Evolutionary conservation across 108 stramenopile species (phyloP).

Genomic region (Fistulifera pelliculosa): DNA sequence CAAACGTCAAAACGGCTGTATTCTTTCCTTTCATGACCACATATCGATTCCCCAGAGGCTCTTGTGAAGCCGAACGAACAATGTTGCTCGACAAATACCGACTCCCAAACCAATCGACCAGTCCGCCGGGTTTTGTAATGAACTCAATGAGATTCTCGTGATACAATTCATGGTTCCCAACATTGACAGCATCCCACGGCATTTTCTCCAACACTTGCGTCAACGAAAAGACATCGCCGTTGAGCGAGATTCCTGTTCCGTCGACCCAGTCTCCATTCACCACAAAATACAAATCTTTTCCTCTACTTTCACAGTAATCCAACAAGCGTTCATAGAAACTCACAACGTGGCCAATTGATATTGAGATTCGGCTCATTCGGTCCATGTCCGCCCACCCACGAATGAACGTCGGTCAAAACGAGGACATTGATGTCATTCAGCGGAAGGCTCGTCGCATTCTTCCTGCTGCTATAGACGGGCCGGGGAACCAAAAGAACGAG

Average conservation of each 20-base stretch:
- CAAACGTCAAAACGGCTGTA: conserved; percentile 46
- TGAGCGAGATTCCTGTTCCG: conserved; percentile 36
- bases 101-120: conserved; percentile 62
- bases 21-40: conserved; percentile 42
- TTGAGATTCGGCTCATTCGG: conserved; percentile 42
- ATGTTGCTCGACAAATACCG: conserved; percentile 65
- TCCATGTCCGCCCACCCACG: conserved; percentile 53
- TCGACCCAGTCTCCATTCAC: conserved; percentile 63
- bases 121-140: conserved; percentile 41
- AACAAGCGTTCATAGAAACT: conserved; percentile 53
- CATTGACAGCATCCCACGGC: conserved; percentile 61
- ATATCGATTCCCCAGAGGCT: conserved; percentile 45
- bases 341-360: conserved; percentile 66
- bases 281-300: conserved; percentile 45
- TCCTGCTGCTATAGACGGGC: too few relatives aligned
- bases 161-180: conserved; percentile 76
- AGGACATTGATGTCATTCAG: conserved; percentile 69
- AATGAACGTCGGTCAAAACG: conserved; percentile 68
- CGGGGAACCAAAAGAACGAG: too few relatives aligned
- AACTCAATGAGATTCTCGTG: conserved; percentile 22
- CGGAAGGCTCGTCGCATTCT: too few relatives aligned
- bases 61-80: conserved; percentile 10
- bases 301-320: conserved; percentile 9
- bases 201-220: conserved; percentile 57
- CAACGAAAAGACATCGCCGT: conserved; percentile 29